Base-by-base conservation (phyloP, 2,329 filamentous ascomycete species). In the Periconia macrospinosa region DNA sequence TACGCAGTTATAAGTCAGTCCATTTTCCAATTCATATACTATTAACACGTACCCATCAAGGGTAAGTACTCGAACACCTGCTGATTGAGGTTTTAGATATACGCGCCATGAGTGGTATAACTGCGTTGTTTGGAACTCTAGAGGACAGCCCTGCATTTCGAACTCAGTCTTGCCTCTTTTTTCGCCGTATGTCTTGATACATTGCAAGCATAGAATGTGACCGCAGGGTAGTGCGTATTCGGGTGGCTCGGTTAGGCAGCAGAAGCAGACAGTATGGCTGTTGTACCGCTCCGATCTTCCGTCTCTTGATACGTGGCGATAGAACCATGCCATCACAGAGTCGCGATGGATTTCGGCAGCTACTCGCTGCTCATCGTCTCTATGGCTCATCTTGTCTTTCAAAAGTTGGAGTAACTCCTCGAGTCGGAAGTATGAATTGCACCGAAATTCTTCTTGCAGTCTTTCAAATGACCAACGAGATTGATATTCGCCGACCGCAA, bases 211-310 rank as follows among this genome's bases (percentile, higher is more conserved):
- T 0, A 81, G 54, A 2, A 79, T 68, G 61, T 81, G 79, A 0
- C 78, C 78, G 54, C 79, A 81, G 3, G 75, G 72, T 1, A 81
- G 63, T 1, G 70, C 61, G 56, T 81, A 76, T 54, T 79, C 69
- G 1, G 79, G 71, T 1, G 73, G 60, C 43, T 75, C 71, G 53
- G 75, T 72, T 14, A 81, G 59, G 54, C 79, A 82, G 47, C 71
- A 77, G 54, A 80, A 79, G 54, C 79, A 82, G 1, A 75, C 75
- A 1, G 74, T 66, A 55, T 79, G 78, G 40, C 74, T 79, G 74
- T 64, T 45, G 75, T 68, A 20, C 3, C 6, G 20, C 7, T 10
- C 8, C 8, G 11, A 18, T 1, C 60, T 23, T 11, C 50, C 6
- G 11, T 17, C 41, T 10, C 17, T 6, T 18, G 41, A 43, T 18